Evolutionary conservation across 2,329 filamentous ascomycete species (phyloP), one percentile per base, ranked within the genome.

Genomic region (Neofusicoccum umdonicola): DNA sequence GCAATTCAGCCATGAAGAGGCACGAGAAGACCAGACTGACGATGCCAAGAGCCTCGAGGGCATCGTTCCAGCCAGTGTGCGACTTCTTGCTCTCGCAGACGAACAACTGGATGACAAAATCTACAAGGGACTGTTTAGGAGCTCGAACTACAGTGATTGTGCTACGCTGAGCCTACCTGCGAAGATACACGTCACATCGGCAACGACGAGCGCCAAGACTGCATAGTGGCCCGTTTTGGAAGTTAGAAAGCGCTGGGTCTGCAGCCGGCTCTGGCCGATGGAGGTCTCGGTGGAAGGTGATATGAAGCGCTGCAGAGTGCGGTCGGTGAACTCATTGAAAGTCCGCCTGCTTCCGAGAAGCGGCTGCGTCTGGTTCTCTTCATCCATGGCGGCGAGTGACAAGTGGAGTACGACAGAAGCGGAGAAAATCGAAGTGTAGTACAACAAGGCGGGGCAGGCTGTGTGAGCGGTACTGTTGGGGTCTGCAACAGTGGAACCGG

Each of bases 1-100:
- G 63, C 73, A 91, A 74, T 75, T 91, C 89, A 0, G 82, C 69
- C 79, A 91, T 81, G 72, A 91, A 91, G 34, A 90, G 70, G 68
- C 82, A 85, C 63, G 85, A 88, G 71, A 90, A 87, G 2, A 85
- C 78, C 50, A 90, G 74, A 5, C 86, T 84, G 39, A 84, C 75
- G 2, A 81, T 77, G 12, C 82, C 82, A 45, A 90, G 76, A 0
- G 72, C 79, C 9, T 80, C 72, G 27, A 79, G 71, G 2, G 78
- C 77, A 52, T 73, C 70, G 54, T 74, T 70, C 74, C 77, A 79
- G 35, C 60, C 60, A 63, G 69, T 67, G 41, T 70, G 56, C 37
- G 68, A 58, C 69, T 73, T 66, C 47, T 71, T 66, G 63, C 73
- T 68, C 68, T 84, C 81, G 71, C 83, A 85, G 57, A 78, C 78